Percentiles rank a stretch among this genome's conserved stretches.
Conservation (phyloP, 2,329 filamentous ascomycete genomes). For the Pseudocercospora cruenta region DNA sequence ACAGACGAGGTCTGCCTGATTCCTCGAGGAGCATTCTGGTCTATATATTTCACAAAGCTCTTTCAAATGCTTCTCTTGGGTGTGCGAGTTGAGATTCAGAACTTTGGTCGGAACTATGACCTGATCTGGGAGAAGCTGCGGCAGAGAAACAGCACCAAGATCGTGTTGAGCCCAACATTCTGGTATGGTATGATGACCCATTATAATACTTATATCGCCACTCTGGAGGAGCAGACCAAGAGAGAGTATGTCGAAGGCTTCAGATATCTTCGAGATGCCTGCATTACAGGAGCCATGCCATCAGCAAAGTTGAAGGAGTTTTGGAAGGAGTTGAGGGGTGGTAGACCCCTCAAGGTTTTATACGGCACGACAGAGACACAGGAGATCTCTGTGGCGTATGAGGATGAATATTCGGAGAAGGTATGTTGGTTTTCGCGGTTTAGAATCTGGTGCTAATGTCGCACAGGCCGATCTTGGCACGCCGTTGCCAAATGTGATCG, state of each 20-base stretch:
- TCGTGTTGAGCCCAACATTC: slow-evolving; percentile 4
- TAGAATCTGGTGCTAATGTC: neutral
- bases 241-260: slow-evolving; percentile 3
- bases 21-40: neutral
- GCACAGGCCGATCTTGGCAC: slow-evolving; percentile 1
- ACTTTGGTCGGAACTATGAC: slow-evolving; percentile 9
- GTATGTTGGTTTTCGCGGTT: neutral
- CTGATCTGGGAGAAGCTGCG: slow-evolving; percentile 11
- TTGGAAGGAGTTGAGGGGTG: slow-evolving; percentile 5
- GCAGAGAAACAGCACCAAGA: slow-evolving; percentile 1
- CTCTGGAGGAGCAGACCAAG: neutral
- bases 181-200: slow-evolving; percentile 10
- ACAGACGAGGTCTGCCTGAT: neutral
- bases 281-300: slow-evolving; percentile 5
- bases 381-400: slow-evolving; percentile 1
- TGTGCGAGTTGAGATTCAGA: slow-evolving; percentile 1
- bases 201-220: neutral
- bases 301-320: slow-evolving; percentile 6
- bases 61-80: slow-evolving; percentile 2
- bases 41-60: slow-evolving; percentile 4
- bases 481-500: neutral
- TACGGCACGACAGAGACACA: slow-evolving; percentile 7
- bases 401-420: slow-evolving; percentile 4
- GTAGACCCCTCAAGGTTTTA: neutral
- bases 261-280: neutral